Base-by-base conservation (phyloP, 2,329 filamentous ascomycete species). In the Aspergillus flavus region DNA sequence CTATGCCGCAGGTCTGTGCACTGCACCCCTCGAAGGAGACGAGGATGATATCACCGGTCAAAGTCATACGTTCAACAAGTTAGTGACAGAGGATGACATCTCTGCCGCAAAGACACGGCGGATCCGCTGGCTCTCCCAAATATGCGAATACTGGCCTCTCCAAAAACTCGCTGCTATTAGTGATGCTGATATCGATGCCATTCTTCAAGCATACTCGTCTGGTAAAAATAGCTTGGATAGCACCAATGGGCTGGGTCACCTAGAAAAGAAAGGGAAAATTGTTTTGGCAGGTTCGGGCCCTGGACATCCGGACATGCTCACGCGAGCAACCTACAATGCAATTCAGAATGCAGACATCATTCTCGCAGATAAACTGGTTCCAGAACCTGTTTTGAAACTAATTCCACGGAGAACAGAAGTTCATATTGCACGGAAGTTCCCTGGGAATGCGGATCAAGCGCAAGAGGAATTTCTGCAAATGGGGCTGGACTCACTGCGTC, bases 61-160 rank as follows among this genome's bases (percentile, higher is more conserved):
- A 78, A 87, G 86, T 19, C 87, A 94, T 1, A 86, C 85, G 0
- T 97, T 99, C 78, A 99, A 99, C 77, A 88, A 86, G 64, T 83
- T 99, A 4, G 85, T 98, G 7, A 87, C 75, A 0, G 89, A 92
- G 54, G 87, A 89, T 52, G 92, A 95, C 72, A 80, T 86, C 0
- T 89, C 91, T 64, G 89, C 89, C 3, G 87, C 88, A 19, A 93
- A 93, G 74, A 93, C 87, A 26, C 85, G 94, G 64, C 86, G 95
- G 58, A 94, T 96, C 83, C 87, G 95, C 62, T 99, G 95, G 95
- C 83, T 99, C 1, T 88, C 91, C 23, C 95, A 99, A 76, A 93
- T 99, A 58, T 99, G 95, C 84, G 95, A 99, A 81, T 99, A 99
- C 80, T 99, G 95, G 95, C 94, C 95, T 1, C 84, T 99, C 30